These are phyloP conservation scores for Cercophora samala DNA, from an alignment of 495 filamentous ascomycete genomes.

Conservation along the genomic window DNA sequence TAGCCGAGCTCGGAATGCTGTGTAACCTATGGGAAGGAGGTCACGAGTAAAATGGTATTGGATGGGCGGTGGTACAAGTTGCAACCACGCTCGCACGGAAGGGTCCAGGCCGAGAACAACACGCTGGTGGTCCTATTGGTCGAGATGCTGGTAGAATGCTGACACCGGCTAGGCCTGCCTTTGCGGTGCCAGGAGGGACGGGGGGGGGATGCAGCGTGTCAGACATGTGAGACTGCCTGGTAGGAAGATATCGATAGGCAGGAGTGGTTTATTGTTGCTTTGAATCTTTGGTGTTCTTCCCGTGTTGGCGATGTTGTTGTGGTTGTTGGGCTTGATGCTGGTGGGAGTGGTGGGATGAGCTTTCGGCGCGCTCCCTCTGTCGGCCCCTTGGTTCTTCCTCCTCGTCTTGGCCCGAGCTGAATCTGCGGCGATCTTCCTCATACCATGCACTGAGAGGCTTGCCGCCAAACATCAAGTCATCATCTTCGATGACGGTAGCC, in stretches of 20 bases:
- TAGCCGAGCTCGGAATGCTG: neutral
- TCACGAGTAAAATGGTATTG: neutral
- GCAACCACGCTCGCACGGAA: neutral
- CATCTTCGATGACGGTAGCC: conserved; percentile 54
- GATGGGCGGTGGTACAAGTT: neutral
- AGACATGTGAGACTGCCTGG: neutral
- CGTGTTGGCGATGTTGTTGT: conserved; percentile 20
- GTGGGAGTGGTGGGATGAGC: conserved; percentile 19
- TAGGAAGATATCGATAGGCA: neutral
- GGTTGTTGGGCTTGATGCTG: conserved; percentile 18
- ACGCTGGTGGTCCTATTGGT: too few relatives aligned
- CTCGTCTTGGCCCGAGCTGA: conserved; percentile 36
- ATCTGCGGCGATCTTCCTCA: conserved; percentile 48
- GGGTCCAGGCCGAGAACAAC: neutral
- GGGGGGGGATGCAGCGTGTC: neutral
- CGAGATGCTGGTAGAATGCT: neutral
- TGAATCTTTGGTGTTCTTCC: conserved; percentile 18
- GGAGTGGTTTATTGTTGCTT: conserved; percentile 16
- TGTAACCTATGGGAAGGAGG: neutral
- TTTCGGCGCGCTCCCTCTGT: conserved; percentile 32
- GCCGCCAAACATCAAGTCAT: conserved; percentile 55
- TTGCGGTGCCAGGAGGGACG: neutral
- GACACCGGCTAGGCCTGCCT: conserved; percentile 4
- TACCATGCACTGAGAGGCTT: conserved; percentile 55
- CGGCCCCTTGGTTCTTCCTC: conserved; percentile 43